Evolutionary conservation across 1,284 basidiomycete genomes (phyloP), one percentile per base, ranked within the genome.

Genomic region (Spongispora temasekensis): DNA sequence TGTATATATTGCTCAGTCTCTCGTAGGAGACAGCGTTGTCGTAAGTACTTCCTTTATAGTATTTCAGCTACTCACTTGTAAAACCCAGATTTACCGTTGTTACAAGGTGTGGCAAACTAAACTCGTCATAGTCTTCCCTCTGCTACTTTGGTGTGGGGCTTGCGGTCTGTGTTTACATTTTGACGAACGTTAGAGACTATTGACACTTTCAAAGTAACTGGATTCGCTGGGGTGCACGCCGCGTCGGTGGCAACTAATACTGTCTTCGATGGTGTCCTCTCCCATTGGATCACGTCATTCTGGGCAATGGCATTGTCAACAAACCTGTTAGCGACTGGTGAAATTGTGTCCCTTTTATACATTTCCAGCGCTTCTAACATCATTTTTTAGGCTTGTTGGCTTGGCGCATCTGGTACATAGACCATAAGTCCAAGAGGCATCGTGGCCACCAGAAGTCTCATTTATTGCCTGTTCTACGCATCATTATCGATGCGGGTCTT

Each of bases 311-410:
- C 55, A 15, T 46, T 56, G 19, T 25, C 17, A 17, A 44, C 37
- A 21, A 56, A 56, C 19, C 23, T 56, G 42, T 46, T 56, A 17
- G 46, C 55, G 30, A 56, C 55, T 8, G 30, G 55, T 56, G n/a
- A 46, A 6, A 31, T 34, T 5, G 3, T 28, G 12, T 23, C 27
- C 10, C 8, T 30, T 34, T 48, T 21, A 48, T 27, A 48, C 8
- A 46, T 46, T 23, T 46, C 44, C 15, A 27, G 8, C 25, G 23
- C 15, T 48, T 48, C 27, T 23, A 19, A 21, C 21, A 7, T 25
- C 5, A 19, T 31, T 28, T 10, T 25, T 30, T 17, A 56, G 55
- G 6, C 13, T 15, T 56, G 30, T 27, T 56, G 42, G 55, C 55
- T 5, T 25, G 21, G 9, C 55, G 55, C 12, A 46, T 56, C 30